phyloP scores from a whole-genome alignment of 129 eudicot species.

The Daucus carota region DNA sequence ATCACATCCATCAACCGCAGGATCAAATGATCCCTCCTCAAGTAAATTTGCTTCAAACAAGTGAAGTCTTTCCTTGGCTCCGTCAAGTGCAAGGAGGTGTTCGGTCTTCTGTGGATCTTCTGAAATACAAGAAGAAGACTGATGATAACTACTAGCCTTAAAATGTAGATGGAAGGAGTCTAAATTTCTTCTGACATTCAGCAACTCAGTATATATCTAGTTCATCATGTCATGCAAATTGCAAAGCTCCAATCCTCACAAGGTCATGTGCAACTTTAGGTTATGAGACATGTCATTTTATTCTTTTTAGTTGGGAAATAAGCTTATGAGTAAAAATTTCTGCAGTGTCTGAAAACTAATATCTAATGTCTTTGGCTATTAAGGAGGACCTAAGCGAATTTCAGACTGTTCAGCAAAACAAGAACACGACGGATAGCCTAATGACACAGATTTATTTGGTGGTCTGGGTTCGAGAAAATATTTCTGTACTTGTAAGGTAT shows the following conservation, averaged over 20 bases:
- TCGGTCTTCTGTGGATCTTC: constrained; percentile 39
- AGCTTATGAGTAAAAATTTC: not conserved
- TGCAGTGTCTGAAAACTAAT: no score
- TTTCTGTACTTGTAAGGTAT: no score
- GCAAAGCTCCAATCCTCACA: not conserved
- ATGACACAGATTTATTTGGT: no score
- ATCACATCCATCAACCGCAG: constrained; percentile 32
- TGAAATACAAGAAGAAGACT: constrained; percentile 7
- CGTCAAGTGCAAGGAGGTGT: constrained; percentile 40
- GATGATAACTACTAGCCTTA: not conserved
- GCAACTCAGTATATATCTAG: not conserved
- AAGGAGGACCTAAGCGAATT: no score
- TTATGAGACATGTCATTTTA: not conserved
- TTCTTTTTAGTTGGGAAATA: not conserved
- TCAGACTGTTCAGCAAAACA: no score
- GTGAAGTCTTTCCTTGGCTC: constrained; percentile 44
- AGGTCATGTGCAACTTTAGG: not conserved
- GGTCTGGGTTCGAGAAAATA: no score
- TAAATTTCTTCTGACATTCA: not conserved
- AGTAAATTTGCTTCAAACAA: constrained; percentile 36
- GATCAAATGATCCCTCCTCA: constrained; percentile 40
- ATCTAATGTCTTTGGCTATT: no score
- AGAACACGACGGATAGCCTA: no score
- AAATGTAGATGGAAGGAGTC: not conserved
- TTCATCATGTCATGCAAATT: not conserved